A percentile compares a stretch with the other conserved stretches of the same genome.
phyloP scores from a whole-genome alignment of 768 basidiomycete genomes.

The Leccinum variicolor region DNA sequence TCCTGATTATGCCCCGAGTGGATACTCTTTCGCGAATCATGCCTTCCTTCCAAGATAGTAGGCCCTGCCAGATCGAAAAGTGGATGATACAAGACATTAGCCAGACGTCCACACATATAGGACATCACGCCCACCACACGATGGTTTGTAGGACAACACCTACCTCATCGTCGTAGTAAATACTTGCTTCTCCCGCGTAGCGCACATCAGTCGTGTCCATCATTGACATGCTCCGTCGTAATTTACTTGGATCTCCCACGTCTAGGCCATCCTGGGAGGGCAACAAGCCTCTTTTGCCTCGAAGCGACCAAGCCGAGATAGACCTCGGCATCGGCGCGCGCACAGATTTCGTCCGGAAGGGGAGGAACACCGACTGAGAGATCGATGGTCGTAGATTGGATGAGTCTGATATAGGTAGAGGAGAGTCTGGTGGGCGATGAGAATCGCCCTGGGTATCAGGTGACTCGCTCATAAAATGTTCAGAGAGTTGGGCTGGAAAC shows the following conservation, averaged over 20 bases:
- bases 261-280: conserved; percentile 14
- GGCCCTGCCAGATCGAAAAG: conserved; percentile 28
- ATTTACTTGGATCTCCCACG: conserved; percentile 19
- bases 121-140: neutral
- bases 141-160: no score
- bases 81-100: conserved; percentile 1
- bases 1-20: conserved; percentile 75
- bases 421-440: neutral
- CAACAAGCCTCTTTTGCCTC: neutral
- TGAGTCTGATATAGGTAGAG: neutral
- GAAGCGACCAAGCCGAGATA: conserved; percentile 10
- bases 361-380: conserved; percentile 12
- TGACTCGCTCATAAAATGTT: neutral
- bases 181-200: conserved; percentile 58
- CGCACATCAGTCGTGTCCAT: conserved; percentile 16
- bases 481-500: conserved; percentile 3
- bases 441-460: neutral
- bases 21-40: conserved; percentile 95
- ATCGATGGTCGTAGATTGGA: conserved; percentile 5
- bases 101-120: neutral
- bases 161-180: conserved; percentile 55
- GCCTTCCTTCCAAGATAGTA: conserved; percentile 39
- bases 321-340: conserved; percentile 13
- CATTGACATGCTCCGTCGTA: conserved; percentile 13
- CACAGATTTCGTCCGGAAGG: conserved; percentile 16